Base-by-base conservation (phyloP, 192 early-diverging fungal genomes). In the Coemansia sp. region DNA sequence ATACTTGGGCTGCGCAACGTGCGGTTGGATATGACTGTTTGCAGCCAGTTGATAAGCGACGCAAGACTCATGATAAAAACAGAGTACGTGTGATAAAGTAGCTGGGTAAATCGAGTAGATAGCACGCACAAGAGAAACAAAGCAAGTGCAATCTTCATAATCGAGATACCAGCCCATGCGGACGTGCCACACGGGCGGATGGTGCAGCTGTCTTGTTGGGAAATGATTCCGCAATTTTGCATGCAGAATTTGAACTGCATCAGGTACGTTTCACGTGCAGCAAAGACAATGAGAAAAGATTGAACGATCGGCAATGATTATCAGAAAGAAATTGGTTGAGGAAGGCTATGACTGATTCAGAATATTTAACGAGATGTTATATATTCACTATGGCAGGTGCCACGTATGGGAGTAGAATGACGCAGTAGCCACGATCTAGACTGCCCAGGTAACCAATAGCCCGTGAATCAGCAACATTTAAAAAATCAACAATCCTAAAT, bases 41-140 rank as follows among this genome's bases (percentile, higher is more conserved):
- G 69, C 12, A 72, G n/a, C 58, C 69, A 65, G 39, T 77, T 77
- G 22, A 63, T 58, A 2, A 39, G 24, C 12, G 69, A 64, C 17
- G 65, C 75, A 21, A 77, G 62, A 2, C 57, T 50, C 69, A 78
- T 78, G 7, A 50, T 15, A 22, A 48, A n/a, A 15, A 7, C 24
- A 2, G 41, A n/a, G 10, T 53, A 22, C 25, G 35, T 11, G 17
- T 15, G 12, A 8, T 14, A 10, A 27, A 67, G 47, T 35, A 35
- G 32, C 6, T 35, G 32, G 32, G 32, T 35, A 35, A 35, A 35
- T 7, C 32, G 32, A 35, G 32, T 35, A 35, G 32, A 35, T 35
- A 35, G 7, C 6, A 35, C 32, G 32, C 32, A 35, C 32, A 35
- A 35, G 32, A 47, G 15, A n/a, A 47, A 15, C 43, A 47, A n/a